These are phyloP conservation scores for Sporodiniella umbellata DNA, from an alignment of 371 early-diverging fungal species.

Conservation along the genomic window DNA sequence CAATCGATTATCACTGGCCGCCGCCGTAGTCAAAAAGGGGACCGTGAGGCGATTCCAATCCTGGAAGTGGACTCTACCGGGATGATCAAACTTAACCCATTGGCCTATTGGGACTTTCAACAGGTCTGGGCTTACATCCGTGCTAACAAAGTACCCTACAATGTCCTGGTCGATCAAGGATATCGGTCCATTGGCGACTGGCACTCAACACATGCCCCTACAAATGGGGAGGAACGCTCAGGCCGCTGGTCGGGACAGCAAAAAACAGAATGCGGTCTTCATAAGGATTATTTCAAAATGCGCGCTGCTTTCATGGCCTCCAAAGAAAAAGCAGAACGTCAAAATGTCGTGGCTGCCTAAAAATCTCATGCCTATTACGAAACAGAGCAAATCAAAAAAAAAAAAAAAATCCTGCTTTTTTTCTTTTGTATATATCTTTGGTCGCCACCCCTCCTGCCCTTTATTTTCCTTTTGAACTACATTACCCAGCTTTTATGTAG, in stretches of 20 bases:
- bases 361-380: too few species aligned
- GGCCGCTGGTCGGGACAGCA: conserved; percentile 89
- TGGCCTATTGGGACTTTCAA: conserved; percentile 87
- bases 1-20: conserved; percentile 87
- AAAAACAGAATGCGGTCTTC: conserved; percentile 92
- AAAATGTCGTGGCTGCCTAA: conserved; percentile 15
- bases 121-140: conserved; percentile 83
- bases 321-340: conserved; percentile 41
- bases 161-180: conserved; percentile 82
- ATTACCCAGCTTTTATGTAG: too few species aligned
- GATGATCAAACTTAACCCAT: conserved; percentile 85
- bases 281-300: conserved; percentile 94
- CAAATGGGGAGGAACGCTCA: conserved; percentile 77
- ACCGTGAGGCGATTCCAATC: conserved; percentile 72
- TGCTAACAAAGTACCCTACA: conserved; percentile 89
- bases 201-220: conserved; percentile 82
- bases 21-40: conserved; percentile 85
- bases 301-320: conserved; percentile 61
- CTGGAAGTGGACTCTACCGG: conserved; percentile 82
- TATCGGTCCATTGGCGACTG: conserved; percentile 93
- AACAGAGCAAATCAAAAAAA: too few species aligned
- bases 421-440: too few species aligned
- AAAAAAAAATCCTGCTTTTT: too few species aligned
- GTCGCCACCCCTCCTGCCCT: too few species aligned
- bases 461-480: too few species aligned